phyloP scores from a whole-genome alignment of 805 yeast species.

The Kuraishia ogatae region DNA sequence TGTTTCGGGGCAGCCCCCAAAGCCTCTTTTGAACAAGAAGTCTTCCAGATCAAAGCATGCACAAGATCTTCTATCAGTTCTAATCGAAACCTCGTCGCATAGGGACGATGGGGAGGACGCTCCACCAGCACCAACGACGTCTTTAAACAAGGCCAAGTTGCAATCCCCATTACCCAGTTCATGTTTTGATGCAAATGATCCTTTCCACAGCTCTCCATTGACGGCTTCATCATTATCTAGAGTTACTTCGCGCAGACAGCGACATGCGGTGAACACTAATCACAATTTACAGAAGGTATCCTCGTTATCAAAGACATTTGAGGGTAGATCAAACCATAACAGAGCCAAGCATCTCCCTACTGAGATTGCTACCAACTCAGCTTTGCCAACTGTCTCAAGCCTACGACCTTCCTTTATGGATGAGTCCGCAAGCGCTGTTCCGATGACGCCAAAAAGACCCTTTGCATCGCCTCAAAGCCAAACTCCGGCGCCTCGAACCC shows the following conservation, averaged over 20 bases:
- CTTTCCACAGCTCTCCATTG: background rate
- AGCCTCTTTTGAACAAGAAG: background rate
- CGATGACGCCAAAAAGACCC: background rate
- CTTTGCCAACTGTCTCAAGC: background rate
- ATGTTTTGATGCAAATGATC: background rate
- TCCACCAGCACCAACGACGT: background rate
- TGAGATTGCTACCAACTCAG: background rate
- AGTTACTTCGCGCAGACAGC: too few species aligned
- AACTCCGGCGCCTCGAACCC: background rate
- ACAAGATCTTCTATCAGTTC: background rate
- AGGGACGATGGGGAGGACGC: too few species aligned
- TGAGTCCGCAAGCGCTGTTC: background rate
- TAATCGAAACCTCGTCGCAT: background rate
- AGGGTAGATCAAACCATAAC: too few species aligned
- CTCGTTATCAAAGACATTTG: background rate
- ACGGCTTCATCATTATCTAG: background rate
- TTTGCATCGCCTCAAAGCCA: background rate
- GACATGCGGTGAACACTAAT: background rate
- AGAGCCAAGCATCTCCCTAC: background rate
- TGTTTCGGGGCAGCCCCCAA: background rate
- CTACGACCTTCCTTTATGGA: background rate
- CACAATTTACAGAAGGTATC: background rate
- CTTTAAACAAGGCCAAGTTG: background rate
- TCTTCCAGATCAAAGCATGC: background rate
- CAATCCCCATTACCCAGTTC: background rate